Conservation (phyloP, 2,329 filamentous ascomycete species). For the Curvularia lunata region DNA sequence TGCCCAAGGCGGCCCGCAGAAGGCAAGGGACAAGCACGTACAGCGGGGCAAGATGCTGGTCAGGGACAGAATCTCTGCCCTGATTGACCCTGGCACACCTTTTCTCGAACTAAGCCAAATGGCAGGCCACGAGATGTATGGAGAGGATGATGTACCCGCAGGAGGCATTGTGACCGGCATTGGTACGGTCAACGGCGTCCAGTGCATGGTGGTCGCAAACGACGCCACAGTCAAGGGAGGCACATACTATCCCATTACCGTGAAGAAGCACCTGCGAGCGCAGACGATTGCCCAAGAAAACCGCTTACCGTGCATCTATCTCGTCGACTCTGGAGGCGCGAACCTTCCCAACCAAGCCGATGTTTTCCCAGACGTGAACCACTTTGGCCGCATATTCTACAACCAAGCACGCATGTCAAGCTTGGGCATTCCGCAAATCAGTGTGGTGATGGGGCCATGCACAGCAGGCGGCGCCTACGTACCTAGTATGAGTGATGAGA, state of each 20-base stretch:
- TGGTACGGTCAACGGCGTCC: constrained; percentile 86
- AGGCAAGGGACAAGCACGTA: constrained; percentile 86
- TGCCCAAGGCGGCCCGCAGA: constrained; percentile 77
- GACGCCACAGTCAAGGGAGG: constrained; percentile 97
- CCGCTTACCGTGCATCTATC: constrained; percentile 81
- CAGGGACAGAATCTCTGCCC: constrained; percentile 81
- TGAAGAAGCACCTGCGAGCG: constrained; percentile 95
- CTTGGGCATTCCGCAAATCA: constrained; percentile 87
- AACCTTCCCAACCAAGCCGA: constrained; percentile 95
- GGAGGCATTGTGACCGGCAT: constrained; percentile 93
- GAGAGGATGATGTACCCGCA: constrained; percentile 83
- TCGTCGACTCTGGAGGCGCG: constrained; percentile 94
- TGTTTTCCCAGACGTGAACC: constrained; percentile 92
- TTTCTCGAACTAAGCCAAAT: constrained; percentile 95
- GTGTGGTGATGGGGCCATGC: constrained; percentile 96
- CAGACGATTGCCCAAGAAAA: constrained; percentile 93
- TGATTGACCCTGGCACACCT: constrained; percentile 86
- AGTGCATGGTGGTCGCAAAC: constrained; percentile 92
- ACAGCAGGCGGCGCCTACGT: constrained; percentile 96
- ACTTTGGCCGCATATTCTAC: constrained; percentile 97
- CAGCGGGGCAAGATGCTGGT: constrained; percentile 93
- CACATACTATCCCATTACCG: constrained; percentile 95
- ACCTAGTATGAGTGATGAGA: constrained; percentile 96
- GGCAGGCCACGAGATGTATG: constrained; percentile 84
- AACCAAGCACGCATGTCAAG: constrained; percentile 95